Conservation (phyloP, 768 basidiomycete species). For the Tulasnella sp. region DNA sequence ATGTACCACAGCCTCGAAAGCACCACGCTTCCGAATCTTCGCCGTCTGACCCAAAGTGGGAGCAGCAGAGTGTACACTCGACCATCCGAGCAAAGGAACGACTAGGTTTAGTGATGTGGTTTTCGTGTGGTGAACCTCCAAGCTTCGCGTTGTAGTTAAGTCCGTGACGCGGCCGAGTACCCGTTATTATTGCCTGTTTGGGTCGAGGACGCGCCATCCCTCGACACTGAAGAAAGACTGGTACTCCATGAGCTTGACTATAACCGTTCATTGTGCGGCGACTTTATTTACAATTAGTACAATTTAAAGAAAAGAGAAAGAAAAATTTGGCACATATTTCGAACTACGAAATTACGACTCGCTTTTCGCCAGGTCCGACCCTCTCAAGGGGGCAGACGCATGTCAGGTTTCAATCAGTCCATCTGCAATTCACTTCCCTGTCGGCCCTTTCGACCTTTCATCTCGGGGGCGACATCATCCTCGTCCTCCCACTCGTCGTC, state of each 20-base stretch:
- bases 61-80: neutral
- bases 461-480: neutral
- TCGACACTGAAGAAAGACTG: neutral
- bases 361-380: neutral
- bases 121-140: neutral
- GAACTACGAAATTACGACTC: neutral
- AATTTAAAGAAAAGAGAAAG: neutral
- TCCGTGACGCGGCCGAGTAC: neutral
- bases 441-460: constrained; percentile 3
- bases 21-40: neutral
- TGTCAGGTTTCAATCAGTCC: neutral
- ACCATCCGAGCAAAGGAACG: neutral
- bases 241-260: neutral
- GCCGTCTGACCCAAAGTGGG: neutral
- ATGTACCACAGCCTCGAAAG: neutral
- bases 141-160: neutral
- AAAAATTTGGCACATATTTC: neutral
- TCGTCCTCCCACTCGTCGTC: constrained; percentile 13
- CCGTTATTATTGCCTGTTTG: no score
- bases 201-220: no score
- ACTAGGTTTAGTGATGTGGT: neutral
- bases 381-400: neutral
- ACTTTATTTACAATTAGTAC: neutral
- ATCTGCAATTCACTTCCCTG: neutral
- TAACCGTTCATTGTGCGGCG: neutral